Evolutionary conservation across 2,329 filamentous ascomycete species (phyloP), one percentile per base, ranked within the genome.

Genomic region (Bertia moriformis): DNA sequence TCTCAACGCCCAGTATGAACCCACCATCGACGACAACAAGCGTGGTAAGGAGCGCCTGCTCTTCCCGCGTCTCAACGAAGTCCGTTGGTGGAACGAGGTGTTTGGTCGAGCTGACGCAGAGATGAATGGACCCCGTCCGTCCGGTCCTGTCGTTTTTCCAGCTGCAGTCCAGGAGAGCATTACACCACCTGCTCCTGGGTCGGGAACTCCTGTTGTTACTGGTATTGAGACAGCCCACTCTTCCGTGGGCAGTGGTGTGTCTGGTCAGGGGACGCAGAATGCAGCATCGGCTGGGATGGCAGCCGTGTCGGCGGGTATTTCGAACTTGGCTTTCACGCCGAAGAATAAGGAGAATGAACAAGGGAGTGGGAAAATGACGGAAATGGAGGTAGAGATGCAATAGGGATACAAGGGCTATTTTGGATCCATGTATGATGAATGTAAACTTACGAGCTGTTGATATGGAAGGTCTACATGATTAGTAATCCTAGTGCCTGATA

Each of bases 11-110:
- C 69, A 80, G 20, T 98, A 89, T 52, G 80, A 93, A 40, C 53
- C 66, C 4, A 67, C 73, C 1, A 66, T 88, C 24, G 83, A 95
- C 45, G 87, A 95, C 50, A 77, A 83, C 35, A 67, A 80, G 42
- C 76, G 83, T 41, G 86, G 84, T 3, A 78, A 79, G 42, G 88
- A 94, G 54, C 72, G 87, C 3, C 71, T 98, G 4, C 69, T 98
- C 13, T 83, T 96, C 46, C 89, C 91, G 0, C 69, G 72, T 3
- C 63, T 81, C 1, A 72, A 73, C 12, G 80, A 93, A 44, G 73
- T 91, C n/a, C 73, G 86, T 43, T 98, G 91, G 91, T 98, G 91
- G 91, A 71, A 80, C 46, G 83, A 91, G 50, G 62, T 81, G 1
- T 98, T 95, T 58, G 85, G 86, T 37, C 74, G 88, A 20, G 78